These are phyloP conservation scores for Colletotrichum plurivorum DNA, from an alignment of 2,329 filamentous ascomycete species.

Conservation along the genomic window DNA sequence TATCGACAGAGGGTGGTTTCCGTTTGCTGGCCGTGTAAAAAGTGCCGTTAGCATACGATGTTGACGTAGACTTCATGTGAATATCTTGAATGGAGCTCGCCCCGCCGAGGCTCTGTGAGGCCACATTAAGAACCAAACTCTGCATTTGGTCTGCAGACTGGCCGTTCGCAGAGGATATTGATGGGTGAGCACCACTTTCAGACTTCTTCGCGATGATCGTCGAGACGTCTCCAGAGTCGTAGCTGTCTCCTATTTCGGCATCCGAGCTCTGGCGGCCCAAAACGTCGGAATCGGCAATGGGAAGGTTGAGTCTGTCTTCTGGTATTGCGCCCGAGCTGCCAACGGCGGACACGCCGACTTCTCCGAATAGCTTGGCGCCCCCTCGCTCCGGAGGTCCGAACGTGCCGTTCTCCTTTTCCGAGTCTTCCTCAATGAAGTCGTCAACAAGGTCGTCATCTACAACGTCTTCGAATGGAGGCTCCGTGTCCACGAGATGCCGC, in stretches of 20 bases:
- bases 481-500: slow-evolving; percentile 37
- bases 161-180: slow-evolving; percentile 48
- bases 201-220: slow-evolving; percentile 30
- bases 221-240: slow-evolving; percentile 59
- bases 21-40: slow-evolving; percentile 68
- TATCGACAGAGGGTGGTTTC: slow-evolving; percentile 63
- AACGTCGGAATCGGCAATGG: slow-evolving; percentile 48
- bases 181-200: slow-evolving; percentile 26
- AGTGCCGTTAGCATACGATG: slow-evolving; percentile 40
- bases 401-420: slow-evolving; percentile 84
- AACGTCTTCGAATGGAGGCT: slow-evolving; percentile 48
- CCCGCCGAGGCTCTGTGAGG: slow-evolving; percentile 69
- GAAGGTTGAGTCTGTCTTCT: slow-evolving; percentile 64
- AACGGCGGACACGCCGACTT: slow-evolving; percentile 67
- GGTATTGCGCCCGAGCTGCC: slow-evolving; percentile 67
- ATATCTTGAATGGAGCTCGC: slow-evolving; percentile 58
- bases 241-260: slow-evolving; percentile 61
- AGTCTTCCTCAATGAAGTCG: slow-evolving; percentile 72
- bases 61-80: slow-evolving; percentile 41
- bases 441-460: slow-evolving; percentile 57
- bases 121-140: slow-evolving; percentile 65
- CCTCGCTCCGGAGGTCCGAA: slow-evolving; percentile 65
- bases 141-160: slow-evolving; percentile 65
- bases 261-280: slow-evolving; percentile 53
- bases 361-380: slow-evolving; percentile 65